These are phyloP conservation scores for Boletus subcaerulescens DNA, from an alignment of 768 basidiomycete species.

Conservation along the genomic window DNA sequence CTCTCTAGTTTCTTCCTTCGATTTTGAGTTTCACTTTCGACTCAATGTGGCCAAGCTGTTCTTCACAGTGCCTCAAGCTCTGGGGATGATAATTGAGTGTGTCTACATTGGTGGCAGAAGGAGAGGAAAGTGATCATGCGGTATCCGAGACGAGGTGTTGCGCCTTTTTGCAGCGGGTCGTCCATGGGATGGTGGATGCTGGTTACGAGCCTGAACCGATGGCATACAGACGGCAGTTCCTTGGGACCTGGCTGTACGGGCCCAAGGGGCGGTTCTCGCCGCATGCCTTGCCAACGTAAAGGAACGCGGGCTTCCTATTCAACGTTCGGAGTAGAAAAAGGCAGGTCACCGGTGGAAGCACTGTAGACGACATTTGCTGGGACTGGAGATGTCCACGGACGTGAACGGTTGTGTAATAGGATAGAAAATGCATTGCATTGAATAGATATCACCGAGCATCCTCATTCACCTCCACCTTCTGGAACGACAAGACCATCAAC, in stretches of 20 bases:
- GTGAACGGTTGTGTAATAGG: conserved; percentile 20
- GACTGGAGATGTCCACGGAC: too few species aligned
- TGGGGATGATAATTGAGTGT: too few species aligned
- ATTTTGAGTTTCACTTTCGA: too few species aligned
- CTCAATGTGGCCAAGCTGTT: too few species aligned
- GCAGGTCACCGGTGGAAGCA: conserved; percentile 18
- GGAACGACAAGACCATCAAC: conserved; percentile 43
- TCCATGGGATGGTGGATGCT: conserved; percentile 36
- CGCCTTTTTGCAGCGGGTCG: conserved; percentile 35
- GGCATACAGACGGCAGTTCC: conserved; percentile 39
- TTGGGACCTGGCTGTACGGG: conserved; percentile 32
- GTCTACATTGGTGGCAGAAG: conserved; percentile 28
- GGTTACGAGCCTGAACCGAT: conserved; percentile 39
- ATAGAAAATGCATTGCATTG: conserved; percentile 9
- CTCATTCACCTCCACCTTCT: conserved; percentile 24
- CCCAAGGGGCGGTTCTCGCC: conserved; percentile 22
- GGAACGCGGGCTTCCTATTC: conserved; percentile 35
- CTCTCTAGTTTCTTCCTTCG: too few species aligned
- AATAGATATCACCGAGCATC: conserved; percentile 6
- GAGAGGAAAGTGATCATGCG: conserved; percentile 24
- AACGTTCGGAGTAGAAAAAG: conserved; percentile 24
- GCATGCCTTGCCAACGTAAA: conserved; percentile 27
- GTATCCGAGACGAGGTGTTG: conserved; percentile 29
- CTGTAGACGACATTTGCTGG: background rate
- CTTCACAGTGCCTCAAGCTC: too few species aligned